Evolutionary conservation across 108 stramenopile species (phyloP).

Genomic region (Cylindrotheca closterium): DNA sequence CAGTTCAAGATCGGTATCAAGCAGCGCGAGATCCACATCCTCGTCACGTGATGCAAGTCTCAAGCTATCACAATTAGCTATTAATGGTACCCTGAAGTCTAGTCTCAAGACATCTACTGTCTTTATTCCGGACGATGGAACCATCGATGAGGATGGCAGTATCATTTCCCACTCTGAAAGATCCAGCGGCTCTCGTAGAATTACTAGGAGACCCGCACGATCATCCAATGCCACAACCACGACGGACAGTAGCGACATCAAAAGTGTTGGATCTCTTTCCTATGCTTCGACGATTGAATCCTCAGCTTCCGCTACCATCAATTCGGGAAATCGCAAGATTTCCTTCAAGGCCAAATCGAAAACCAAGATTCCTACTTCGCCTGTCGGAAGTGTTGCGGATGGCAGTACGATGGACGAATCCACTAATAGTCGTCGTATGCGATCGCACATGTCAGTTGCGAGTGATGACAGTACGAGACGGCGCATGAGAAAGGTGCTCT

Average conservation of each 20-base stretch:
- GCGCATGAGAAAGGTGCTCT: too few species aligned
- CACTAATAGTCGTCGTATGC: slow-evolving; percentile 12
- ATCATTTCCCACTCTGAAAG: neutral
- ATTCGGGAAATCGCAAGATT: slow-evolving; percentile 19
- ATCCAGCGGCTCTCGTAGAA: neutral
- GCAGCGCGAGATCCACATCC: neutral
- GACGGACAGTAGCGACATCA: too few species aligned
- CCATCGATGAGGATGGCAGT: neutral
- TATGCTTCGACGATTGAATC: neutral
- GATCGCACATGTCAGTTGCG: slow-evolving; percentile 24
- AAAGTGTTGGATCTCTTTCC: too few species aligned
- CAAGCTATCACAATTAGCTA: neutral
- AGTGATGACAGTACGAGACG: slow-evolving; percentile 28
- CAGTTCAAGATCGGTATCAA: neutral
- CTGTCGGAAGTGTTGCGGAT: slow-evolving; percentile 13
- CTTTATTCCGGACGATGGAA: neutral
- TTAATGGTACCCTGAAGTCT: neutral
- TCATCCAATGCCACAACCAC: neutral
- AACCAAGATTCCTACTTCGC: slow-evolving; percentile 26
- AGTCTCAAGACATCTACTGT: neutral
- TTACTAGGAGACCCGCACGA: neutral
- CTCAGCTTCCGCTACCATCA: neutral
- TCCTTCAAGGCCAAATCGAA: slow-evolving; percentile 13
- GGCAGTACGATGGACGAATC: neutral
- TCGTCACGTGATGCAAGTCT: neutral